Evolutionary conservation across 2,329 filamentous ascomycete species (phyloP), one percentile per base, ranked within the genome.

Genomic region (Coniochaeta prunicola): DNA sequence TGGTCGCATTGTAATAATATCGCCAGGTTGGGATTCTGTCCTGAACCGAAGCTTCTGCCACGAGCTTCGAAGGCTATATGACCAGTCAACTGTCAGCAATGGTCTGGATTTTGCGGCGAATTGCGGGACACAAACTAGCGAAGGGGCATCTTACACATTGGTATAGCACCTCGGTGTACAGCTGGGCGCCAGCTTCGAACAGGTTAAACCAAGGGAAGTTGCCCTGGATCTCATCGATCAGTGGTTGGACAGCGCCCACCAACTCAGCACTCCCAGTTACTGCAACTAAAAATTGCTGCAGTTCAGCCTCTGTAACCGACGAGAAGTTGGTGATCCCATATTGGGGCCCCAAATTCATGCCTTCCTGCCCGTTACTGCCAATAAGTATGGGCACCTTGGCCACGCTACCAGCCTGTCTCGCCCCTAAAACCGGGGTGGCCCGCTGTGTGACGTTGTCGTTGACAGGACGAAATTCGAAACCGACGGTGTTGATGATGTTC

Each of bases 271-370:
- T 53, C 48, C 26, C 26, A 24, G 48, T 53, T 13, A 31, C 26
- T 2, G 48, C 48, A 26, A 2, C 3, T 26, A 53, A 17, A 31
- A 53, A 30, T 17, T 8, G 26, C 48, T 53, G 15, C 48, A 53
- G 12, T 2, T 53, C 48, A 13, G 26, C 26, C 26, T 30, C 15
- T 7, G 48, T 53, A 8, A 53, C 26, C n/a, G 48, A 53, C 48
- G 48, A 53, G 48, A 53, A 53, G 30, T 53, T 53, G 24, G 26
- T 53, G 48, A 53, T 53, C 15, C 48, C 48, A 53, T 53, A 53
- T 10, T 53, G 48, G 5, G 48, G 48, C 30, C 48, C 48, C 26
- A 53, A 26, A 33, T 53, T 53, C 48, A 53, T 56, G 15, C 54
- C 54, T 9, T 56, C 54, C 54, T 56, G 54, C 2, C 19, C 33